Base-by-base conservation (phyloP, 2,329 filamentous ascomycete genomes). In the Monilinia polystroma region DNA sequence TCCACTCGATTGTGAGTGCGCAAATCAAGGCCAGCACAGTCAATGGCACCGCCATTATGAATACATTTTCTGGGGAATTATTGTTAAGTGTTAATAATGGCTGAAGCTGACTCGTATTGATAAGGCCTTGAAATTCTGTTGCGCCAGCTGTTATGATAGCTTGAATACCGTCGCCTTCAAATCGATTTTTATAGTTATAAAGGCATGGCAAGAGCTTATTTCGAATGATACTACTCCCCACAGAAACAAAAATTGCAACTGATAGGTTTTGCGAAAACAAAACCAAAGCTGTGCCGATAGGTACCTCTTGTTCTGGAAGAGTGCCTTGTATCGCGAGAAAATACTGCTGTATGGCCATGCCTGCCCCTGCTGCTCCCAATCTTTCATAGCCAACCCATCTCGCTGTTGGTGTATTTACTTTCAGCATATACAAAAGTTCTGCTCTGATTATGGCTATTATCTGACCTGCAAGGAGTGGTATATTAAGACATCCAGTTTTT, bases 1-100 rank as follows among this genome's bases (percentile, higher is more conserved):
- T 14, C 23, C 49, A 26, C 23, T 52, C 49, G 4, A 52, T n/a
- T 3, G 11, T 10, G 23, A 26, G 23, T 51, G 23, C 11, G 49
- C 49, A 52, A 49, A n/a, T 23, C 47, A 85, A 78, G 10, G 80
- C 81, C n/a, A 85, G 49, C 1, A 76, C 75, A 3, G 79, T 78
- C 70, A 84, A 75, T 0, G 82, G 84, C 10, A 83, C 78, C 11
- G 80, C 78, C 18, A 85, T 84, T 69, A 84, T 84, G 72, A 84
- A 87, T 0, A 81, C 81, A 66, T 82, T 76, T 11, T 79, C 80
- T 23, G 88, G 72, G 0, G 47, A 8, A n/a, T 11, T 11, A 20
- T 49, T 14, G 83, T 52, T 16, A 26, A 52, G n/a, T 52, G 20
- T 49, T 49, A 11, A 49, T 49, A 49, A 12, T 23, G 49, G 14